Percentiles rank a stretch among this genome's conserved stretches.
phyloP scores from a whole-genome alignment of 148 eudicot genomes.

The Rhododendron henanense region DNA sequence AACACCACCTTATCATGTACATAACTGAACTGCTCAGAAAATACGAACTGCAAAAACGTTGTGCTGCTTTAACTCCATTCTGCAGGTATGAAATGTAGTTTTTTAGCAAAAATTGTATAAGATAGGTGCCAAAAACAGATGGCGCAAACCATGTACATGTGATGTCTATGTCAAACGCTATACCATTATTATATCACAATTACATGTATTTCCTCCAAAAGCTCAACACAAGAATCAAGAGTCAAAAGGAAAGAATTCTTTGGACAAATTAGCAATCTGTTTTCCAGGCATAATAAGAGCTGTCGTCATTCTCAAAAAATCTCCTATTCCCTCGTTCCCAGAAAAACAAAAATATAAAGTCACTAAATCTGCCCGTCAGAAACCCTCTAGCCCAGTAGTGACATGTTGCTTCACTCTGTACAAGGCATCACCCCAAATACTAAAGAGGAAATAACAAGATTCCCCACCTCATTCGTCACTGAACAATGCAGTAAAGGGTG shows the following conservation, averaged over 20 bases:
- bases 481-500: background rate
- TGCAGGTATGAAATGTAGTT: slow-evolving; percentile 27
- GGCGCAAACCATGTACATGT: background rate
- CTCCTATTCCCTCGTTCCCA: background rate
- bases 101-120: slow-evolving; percentile 4
- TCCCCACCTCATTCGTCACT: background rate
- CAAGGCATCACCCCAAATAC: background rate
- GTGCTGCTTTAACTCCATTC: slow-evolving; percentile 82
- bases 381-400: background rate
- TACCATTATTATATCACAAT: background rate
- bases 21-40: slow-evolving; percentile 89
- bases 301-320: background rate
- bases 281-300: background rate
- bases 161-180: background rate
- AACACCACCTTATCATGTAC: slow-evolving; percentile 83
- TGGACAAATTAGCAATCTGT: background rate
- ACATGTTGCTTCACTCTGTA: background rate
- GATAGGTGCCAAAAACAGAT: background rate
- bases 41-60: slow-evolving; percentile 68
- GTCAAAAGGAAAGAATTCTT: background rate
- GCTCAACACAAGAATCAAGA: background rate
- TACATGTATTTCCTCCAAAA: background rate
- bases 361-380: background rate
- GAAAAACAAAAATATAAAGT: background rate
- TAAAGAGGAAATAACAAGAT: too few relatives aligned